Conservation (phyloP, 768 basidiomycete species). For the Leccinum boreale region DNA sequence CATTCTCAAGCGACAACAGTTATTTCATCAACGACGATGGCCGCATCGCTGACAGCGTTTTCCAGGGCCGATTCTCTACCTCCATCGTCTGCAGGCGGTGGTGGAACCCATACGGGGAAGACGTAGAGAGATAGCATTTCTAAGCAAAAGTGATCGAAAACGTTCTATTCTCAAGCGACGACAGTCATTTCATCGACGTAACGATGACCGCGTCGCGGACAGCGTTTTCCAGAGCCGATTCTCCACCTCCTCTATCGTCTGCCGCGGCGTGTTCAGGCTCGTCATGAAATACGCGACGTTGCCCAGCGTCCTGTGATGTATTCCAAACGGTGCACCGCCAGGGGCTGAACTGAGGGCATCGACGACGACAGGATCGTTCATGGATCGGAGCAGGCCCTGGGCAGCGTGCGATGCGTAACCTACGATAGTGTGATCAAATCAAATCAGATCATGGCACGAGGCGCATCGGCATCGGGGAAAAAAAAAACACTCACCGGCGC, state of each 20-base stretch:
- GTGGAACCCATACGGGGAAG: too few species aligned
- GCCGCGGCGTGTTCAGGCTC: slow-evolving; percentile 67
- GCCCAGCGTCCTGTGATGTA: slow-evolving; percentile 88
- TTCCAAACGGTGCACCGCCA: slow-evolving; percentile 55
- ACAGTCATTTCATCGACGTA: background rate
- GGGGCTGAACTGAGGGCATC: slow-evolving; percentile 40
- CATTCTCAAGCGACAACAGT: background rate
- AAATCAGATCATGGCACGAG: background rate
- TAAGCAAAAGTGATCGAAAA: background rate
- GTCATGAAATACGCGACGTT: slow-evolving; percentile 93
- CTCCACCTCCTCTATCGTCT: slow-evolving; percentile 57
- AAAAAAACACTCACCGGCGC: slow-evolving; percentile 45
- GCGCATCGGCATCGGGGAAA: background rate
- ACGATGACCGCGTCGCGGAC: background rate
- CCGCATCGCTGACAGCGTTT: too few species aligned
- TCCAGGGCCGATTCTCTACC: too few species aligned
- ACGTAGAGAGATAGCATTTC: background rate
- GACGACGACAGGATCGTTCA: slow-evolving; percentile 37
- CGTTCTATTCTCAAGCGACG: background rate
- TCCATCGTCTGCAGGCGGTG: too few species aligned
- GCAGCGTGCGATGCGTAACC: slow-evolving; percentile 66
- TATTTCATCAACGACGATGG: too few species aligned
- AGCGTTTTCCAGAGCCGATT: slow-evolving; percentile 50
- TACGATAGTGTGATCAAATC: slow-evolving; percentile 16
- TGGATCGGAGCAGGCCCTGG: slow-evolving; percentile 50